These are phyloP conservation scores for Metarhizium anisopliae DNA, from an alignment of 2,329 filamentous ascomycete species.

Conservation along the genomic window DNA sequence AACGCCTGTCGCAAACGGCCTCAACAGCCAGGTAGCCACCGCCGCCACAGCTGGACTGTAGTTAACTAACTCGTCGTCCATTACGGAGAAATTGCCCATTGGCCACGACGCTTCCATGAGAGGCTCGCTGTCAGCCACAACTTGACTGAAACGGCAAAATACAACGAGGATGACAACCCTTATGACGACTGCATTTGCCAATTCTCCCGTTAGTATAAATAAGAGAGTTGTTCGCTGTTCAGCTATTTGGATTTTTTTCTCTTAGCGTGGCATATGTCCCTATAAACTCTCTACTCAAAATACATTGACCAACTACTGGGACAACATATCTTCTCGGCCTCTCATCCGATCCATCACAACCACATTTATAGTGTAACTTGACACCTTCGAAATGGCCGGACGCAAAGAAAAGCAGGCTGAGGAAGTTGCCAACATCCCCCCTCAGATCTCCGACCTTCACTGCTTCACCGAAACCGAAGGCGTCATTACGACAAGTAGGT, in stretches of 20 bases:
- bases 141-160: background rate
- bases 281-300: no score
- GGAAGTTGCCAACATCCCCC: slow-evolving; percentile 27
- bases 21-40: no score
- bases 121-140: background rate
- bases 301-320: background rate
- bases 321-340: no score
- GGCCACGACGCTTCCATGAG: background rate
- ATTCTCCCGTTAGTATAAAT: background rate
- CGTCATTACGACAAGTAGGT: slow-evolving; percentile 45
- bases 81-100: no score
- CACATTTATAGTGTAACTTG: no score
- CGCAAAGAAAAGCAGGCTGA: slow-evolving; percentile 15
- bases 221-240: background rate
- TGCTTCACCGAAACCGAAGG: slow-evolving; percentile 55
- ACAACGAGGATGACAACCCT: background rate
- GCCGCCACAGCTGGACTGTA: no score
- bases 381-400: slow-evolving; percentile 15
- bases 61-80: no score
- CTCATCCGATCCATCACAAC: no score
- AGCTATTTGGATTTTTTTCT: background rate
- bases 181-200: background rate
- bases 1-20: no score
- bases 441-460: slow-evolving; percentile 37
- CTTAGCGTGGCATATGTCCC: no score